Evolutionary conservation across 2,329 filamentous ascomycete species (phyloP).

Genomic region (Fusarium setosum): DNA sequence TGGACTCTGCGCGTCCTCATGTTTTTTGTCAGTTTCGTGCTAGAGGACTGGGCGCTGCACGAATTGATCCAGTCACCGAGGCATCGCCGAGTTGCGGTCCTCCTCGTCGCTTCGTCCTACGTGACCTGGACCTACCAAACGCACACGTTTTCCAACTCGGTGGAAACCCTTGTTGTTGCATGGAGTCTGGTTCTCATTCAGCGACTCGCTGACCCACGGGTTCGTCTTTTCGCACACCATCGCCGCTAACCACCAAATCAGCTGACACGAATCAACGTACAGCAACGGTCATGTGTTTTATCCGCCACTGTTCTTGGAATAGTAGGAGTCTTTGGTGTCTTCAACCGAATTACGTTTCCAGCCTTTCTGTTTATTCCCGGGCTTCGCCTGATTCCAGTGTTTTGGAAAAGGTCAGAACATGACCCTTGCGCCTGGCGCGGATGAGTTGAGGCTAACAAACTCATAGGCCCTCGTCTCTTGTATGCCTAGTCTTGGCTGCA

Average conservation of each 20-base stretch:
- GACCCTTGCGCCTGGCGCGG: constrained; percentile 18
- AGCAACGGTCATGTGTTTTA: constrained; percentile 81
- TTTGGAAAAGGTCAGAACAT: constrained; percentile 77
- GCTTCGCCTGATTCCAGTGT: constrained; percentile 86
- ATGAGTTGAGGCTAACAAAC: constrained; percentile 35
- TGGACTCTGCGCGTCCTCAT: constrained; percentile 90
- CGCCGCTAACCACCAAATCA: constrained; percentile 9
- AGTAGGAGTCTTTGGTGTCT: constrained; percentile 85
- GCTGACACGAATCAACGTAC: constrained; percentile 42
- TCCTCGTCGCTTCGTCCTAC: constrained; percentile 94
- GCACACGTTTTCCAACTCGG: constrained; percentile 97
- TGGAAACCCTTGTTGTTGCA: constrained; percentile 91
- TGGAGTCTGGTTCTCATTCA: constrained; percentile 95
- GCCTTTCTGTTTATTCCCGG: constrained; percentile 90
- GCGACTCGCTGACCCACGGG: constrained; percentile 83
- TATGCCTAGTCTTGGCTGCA: constrained; percentile 73
- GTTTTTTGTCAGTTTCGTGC: constrained; percentile 94
- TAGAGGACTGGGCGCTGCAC: constrained; percentile 97
- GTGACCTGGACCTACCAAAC: constrained; percentile 99
- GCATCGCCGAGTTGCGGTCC: constrained; percentile 77
- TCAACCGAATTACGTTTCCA: constrained; percentile 97
- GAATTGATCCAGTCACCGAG: constrained; percentile 85
- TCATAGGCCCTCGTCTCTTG: constrained; percentile 67
- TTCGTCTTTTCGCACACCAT: constrained; percentile 54
- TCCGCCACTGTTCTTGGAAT: constrained; percentile 84